These are phyloP conservation scores for Carex arenaria DNA, from an alignment of 202 grass and related monocot genomes.

Conservation along the genomic window DNA sequence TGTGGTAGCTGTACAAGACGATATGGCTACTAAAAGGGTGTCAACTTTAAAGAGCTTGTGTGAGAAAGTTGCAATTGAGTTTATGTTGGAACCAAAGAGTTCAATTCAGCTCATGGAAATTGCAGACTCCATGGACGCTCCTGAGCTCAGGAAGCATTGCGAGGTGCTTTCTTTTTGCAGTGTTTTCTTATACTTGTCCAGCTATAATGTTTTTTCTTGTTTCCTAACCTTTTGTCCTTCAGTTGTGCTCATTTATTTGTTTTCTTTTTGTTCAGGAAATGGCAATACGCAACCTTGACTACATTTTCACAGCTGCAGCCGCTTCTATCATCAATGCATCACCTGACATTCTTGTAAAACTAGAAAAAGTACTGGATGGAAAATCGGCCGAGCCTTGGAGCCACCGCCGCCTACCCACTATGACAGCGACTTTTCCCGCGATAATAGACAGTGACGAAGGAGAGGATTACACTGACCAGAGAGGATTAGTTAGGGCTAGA, in stretches of 20 bases:
- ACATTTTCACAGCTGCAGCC: slow-evolving; percentile 75
- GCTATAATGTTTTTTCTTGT: slow-evolving; percentile 11
- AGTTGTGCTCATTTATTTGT: neutral
- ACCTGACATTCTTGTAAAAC: slow-evolving; percentile 68
- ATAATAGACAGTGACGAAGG: slow-evolving; percentile 74
- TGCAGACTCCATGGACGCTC: slow-evolving; percentile 91
- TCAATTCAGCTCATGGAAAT: slow-evolving; percentile 89
- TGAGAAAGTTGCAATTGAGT: slow-evolving; percentile 82
- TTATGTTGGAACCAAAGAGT: slow-evolving; percentile 84
- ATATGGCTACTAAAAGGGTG: slow-evolving; percentile 22
- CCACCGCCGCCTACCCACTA: slow-evolving; percentile 73
- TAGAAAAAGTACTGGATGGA: slow-evolving; percentile 73
- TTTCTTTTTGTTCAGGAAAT: slow-evolving; percentile 50
- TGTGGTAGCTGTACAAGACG: slow-evolving; percentile 27
- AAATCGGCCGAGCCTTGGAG: slow-evolving; percentile 80
- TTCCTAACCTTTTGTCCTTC: neutral
- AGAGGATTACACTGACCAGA: slow-evolving; percentile 37
- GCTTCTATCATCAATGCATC: slow-evolving; percentile 68
- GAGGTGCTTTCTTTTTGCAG: slow-evolving; percentile 52
- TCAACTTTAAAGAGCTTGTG: slow-evolving; percentile 86
- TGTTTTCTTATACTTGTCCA: slow-evolving; percentile 14
- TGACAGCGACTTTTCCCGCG: slow-evolving; percentile 80
- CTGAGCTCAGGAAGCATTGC: slow-evolving; percentile 80
- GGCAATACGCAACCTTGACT: slow-evolving; percentile 92
- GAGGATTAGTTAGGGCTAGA: slow-evolving; percentile 38